These are phyloP conservation scores for Raphanus hybrid DNA, from an alignment of 441 rosid genomes.

Conservation along the genomic window DNA sequence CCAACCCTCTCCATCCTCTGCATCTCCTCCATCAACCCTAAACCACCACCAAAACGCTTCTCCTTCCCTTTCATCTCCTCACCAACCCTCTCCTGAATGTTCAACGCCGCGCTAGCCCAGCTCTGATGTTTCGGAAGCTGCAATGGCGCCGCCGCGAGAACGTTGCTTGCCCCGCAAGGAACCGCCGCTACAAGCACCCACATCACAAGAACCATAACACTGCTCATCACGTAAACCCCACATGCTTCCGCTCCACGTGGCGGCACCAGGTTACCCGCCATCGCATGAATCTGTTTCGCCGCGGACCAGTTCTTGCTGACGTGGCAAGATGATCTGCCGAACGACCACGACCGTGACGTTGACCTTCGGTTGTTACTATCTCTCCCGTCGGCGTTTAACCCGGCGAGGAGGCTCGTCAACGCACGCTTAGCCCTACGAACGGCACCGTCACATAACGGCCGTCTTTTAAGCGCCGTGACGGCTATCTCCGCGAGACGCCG, in stretches of 20 bases:
- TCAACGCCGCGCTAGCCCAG: conserved; percentile 70
- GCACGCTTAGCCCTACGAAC: conserved; percentile 84
- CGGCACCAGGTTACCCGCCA: conserved; percentile 58
- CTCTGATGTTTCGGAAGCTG: conserved; percentile 65
- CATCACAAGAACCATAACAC: conserved; percentile 67
- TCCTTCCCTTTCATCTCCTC: conserved; percentile 94
- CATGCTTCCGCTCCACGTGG: conserved; percentile 75
- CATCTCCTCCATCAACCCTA: conserved; percentile 68
- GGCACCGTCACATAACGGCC: conserved; percentile 76
- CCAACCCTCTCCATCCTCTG: conserved; percentile 78
- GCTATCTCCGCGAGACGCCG: conserved; percentile 74
- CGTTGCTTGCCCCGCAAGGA: conserved; percentile 84
- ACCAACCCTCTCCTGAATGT: conserved; percentile 72
- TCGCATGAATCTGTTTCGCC: conserved; percentile 87
- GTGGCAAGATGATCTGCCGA: conserved; percentile 44
- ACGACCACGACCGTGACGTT: conserved; percentile 83
- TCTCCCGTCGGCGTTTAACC: conserved; percentile 39
- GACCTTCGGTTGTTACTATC: conserved; percentile 36
- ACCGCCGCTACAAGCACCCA: conserved; percentile 76
- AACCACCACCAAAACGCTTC: conserved; percentile 54
- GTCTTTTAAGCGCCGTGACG: conserved; percentile 64
- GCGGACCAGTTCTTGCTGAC: conserved; percentile 89
- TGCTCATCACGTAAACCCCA: conserved; percentile 69
- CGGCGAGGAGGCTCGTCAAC: conserved; percentile 52
- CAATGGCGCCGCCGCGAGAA: conserved; percentile 55